Evolutionary conservation across 2,329 filamentous ascomycete species (phyloP).

Genomic region (Cucurbitaria berberidis): DNA sequence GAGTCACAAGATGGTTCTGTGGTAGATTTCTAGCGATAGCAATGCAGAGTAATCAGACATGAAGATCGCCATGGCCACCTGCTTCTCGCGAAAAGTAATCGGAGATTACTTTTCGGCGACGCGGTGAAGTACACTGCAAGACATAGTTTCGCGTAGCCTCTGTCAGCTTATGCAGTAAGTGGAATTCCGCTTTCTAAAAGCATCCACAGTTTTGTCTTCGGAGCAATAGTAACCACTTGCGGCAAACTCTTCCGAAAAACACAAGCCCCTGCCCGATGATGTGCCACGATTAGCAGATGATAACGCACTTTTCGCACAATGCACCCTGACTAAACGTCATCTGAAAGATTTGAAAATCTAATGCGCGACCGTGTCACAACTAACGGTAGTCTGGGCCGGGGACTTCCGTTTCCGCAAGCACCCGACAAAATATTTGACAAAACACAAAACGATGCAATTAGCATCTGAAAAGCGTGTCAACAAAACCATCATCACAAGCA

Average conservation of each 20-base stretch:
- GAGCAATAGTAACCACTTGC: not conserved
- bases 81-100: not conserved
- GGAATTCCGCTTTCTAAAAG: not conserved
- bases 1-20: not conserved
- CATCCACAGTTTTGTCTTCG: not conserved
- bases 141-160: no score
- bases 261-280: not conserved
- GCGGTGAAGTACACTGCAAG: not conserved
- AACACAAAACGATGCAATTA: slow-evolving; percentile 1
- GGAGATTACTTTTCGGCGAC: not conserved
- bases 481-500: not conserved
- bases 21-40: not conserved
- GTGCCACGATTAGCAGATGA: not conserved
- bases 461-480: not conserved
- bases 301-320: not conserved
- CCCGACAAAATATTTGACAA: slow-evolving; percentile 17
- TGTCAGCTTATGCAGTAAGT: not conserved
- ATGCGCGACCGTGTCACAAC: not conserved
- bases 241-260: not conserved
- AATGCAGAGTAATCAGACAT: not conserved
- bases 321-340: not conserved
- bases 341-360: not conserved
- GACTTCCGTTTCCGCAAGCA: slow-evolving; percentile 19
- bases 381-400: slow-evolving; percentile 23
- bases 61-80: not conserved